A percentile compares a stretch with the other conserved stretches of the same genome.
Evolutionary conservation across 192 early-diverging fungal species (phyloP).

Genomic region (Umbelopsis ramanniana): DNA sequence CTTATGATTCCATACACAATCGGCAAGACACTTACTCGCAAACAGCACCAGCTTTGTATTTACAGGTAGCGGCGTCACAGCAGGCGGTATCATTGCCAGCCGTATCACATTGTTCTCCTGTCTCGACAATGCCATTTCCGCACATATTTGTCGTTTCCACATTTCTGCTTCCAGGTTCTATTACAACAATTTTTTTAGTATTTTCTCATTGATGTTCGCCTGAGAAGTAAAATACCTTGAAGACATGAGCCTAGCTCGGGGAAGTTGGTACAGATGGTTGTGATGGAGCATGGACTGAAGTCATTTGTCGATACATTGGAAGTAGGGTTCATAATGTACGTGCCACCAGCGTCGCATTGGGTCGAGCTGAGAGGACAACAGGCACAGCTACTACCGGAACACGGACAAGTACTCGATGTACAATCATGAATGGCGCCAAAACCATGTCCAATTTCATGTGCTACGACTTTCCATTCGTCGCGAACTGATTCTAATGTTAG

Average conservation of each 20-base stretch:
- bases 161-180: conserved; percentile 42
- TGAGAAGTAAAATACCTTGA: conserved; percentile 25
- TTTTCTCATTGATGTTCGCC: too few species aligned
- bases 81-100: conserved; percentile 78
- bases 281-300: conserved; percentile 69
- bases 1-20: background rate
- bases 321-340: conserved; percentile 76
- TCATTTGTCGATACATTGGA: conserved; percentile 59
- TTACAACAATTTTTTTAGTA: too few species aligned
- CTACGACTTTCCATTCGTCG: conserved; percentile 94
- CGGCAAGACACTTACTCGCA: conserved; percentile 58
- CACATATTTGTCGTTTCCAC: conserved; percentile 71
- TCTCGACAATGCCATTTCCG: conserved; percentile 92
- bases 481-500: conserved; percentile 28
- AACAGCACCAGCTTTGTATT: conserved; percentile 69
- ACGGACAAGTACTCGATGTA: conserved; percentile 65
- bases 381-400: conserved; percentile 41
- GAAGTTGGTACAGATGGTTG: conserved; percentile 52
- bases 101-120: conserved; percentile 92
- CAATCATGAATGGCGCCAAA: conserved; percentile 92
- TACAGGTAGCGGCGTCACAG: conserved; percentile 83
- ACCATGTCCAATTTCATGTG: conserved; percentile 92
- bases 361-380: conserved; percentile 75
- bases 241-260: conserved; percentile 37
- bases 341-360: conserved; percentile 63